Evolutionary conservation across 345 rosid genomes (phyloP), one percentile per base, ranked within the genome.

Genomic region (Arabidopsis suecica): DNA sequence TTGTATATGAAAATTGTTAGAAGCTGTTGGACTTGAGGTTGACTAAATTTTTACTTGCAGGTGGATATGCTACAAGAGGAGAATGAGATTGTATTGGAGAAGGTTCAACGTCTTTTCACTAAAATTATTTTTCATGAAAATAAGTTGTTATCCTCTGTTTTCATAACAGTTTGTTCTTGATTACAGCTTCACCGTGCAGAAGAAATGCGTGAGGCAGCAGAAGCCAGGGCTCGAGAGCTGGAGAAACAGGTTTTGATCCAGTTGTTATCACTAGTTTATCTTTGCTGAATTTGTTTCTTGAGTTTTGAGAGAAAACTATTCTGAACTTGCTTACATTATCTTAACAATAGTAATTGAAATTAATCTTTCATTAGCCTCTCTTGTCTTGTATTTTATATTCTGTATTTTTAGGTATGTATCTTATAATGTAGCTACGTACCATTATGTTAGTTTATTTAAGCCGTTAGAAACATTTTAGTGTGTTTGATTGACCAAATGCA

Each of bases 61-160:
- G 86, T 93, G 78, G 99, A 95, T 65, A 86, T 93, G 96, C 82
- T 93, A 71, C 95, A 85, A 81, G 91, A 89, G 76, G 99, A 96
- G 85, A 91, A 96, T 80, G 97, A 91, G 60, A 75, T 12, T 64
- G 77, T 88, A 68, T 76, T 88, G 67, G 86, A 88, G 10, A 86
- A 85, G 96, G 96, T 90, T 79, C 48, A 3, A 10, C 5, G 33
- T 45, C 67, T 60, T 61, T 20, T 71, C 68, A 28, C n/a, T 14
- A 20, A 23, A 47, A 61, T 8, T 16, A 40, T 30, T n/a, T 22
- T 34, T 55, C 9, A 12, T 67, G 18, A 37, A 8, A 44, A 20
- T 76, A 16, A 63, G 63, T 33, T 65, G 41, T 59, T 81, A 28
- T 64, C 41, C 42, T 72, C 20, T 69, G 25, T 65, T 12, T 48